Evolutionary conservation across 495 filamentous ascomycete genomes (phyloP), one percentile per base, ranked within the genome.

Genomic region (Penicillium bovifimosum): DNA sequence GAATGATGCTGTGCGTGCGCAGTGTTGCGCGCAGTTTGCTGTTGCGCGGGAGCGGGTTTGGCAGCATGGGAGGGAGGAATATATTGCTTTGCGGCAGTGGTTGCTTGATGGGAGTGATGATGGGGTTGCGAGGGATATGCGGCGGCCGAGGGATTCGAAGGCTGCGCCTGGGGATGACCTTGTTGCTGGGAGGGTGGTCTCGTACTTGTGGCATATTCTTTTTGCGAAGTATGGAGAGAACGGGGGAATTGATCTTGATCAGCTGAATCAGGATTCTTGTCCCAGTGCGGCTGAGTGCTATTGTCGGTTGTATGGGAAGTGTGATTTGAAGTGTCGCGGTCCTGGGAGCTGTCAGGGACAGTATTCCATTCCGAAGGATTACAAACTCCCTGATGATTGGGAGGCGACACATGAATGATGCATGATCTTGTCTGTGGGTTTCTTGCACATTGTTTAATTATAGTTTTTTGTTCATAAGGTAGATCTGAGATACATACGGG

Each of bases 11-110:
- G 44, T 77, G 6, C 60, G 74, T 2, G 50, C 72, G 27, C 70
- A 74, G 53, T 77, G 74, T 53, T 77, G 74, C 61, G 73, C 71
- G 33, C 74, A 77, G 42, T 76, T 77, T 55, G 69, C 66, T 13
- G 69, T 76, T 31, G 49, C 64, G 11, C 59, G 65, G 1, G 60
- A 68, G 13, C 61, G 63, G 0, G 46, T 74, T 0, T 68, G 65
- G 59, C 66, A 67, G 46, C 73, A 74, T 63, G 54, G 59, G 1
- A 50, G 55, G 1, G 62, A 60, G 0, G 73, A 76, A 50, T 76
- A 76, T 51, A 46, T 72, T 38, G 71, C 70, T 6, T 39, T 76
- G 16, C 42, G 73, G 10, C 71, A 74, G 53, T 76, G 73, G 73
- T 48, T 76, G 52, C 58, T 76, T 16, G 71, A 75, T 59, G 63